These are phyloP conservation scores for Corniculantispora saksenae DNA, from an alignment of 2,329 filamentous ascomycete species.

Conservation along the genomic window DNA sequence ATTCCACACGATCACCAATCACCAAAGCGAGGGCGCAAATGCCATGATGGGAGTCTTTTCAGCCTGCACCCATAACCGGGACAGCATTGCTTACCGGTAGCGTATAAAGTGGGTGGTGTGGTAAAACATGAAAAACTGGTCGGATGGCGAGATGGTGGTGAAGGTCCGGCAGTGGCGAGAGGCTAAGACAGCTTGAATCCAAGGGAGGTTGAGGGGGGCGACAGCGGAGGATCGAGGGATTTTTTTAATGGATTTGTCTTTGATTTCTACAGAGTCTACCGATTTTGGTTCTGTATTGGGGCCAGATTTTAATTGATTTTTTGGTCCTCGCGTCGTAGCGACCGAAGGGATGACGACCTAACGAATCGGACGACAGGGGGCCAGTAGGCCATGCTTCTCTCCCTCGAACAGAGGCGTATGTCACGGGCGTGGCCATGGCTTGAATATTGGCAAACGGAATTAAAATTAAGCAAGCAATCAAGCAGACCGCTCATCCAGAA, in stretches of 20 bases:
- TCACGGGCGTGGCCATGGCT: background rate
- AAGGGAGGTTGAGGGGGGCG: constrained; percentile 3
- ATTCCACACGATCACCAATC: background rate
- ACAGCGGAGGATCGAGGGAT: background rate
- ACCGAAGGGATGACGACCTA: background rate
- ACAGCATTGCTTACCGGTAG: background rate
- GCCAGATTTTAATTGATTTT: constrained; percentile 5
- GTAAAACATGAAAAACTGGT: background rate
- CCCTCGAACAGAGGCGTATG: background rate
- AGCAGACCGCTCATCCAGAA: background rate
- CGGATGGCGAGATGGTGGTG: background rate
- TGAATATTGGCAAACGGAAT: background rate
- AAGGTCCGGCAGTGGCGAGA: background rate
- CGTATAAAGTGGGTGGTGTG: background rate
- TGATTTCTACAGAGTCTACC: background rate
- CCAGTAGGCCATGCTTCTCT: background rate
- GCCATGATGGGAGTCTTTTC: background rate
- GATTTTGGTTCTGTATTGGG: background rate
- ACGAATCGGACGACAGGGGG: background rate
- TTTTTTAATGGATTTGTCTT: constrained; percentile 7
- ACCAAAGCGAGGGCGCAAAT: background rate
- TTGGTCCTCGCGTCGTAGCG: background rate
- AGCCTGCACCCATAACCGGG: background rate
- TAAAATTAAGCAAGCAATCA: background rate
- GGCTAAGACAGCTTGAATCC: background rate